These are phyloP conservation scores for Clonostachys rosea DNA, from an alignment of 2,329 filamentous ascomycete species.

Conservation along the genomic window DNA sequence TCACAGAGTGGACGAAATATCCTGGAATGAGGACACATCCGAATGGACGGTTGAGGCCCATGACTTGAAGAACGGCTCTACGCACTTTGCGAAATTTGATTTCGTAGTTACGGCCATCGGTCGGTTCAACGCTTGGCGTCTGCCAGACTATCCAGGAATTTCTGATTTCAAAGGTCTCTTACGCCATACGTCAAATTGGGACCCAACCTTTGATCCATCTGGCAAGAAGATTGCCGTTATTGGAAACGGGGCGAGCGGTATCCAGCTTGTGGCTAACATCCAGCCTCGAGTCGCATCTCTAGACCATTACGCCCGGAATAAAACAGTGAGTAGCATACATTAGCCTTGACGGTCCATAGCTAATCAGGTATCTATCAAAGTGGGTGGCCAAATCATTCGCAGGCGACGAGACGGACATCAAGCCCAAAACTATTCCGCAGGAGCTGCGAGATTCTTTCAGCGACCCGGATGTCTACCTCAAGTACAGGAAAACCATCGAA, in stretches of 20 bases:
- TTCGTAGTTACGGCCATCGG: no score
- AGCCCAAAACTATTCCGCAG: conserved; percentile 46
- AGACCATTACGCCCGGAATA: conserved; percentile 30
- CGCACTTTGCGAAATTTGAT: no score
- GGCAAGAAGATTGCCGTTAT: conserved; percentile 22
- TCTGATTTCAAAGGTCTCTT: no score
- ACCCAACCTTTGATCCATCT: no score
- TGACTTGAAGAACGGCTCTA: not conserved
- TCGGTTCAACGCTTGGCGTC: no score
- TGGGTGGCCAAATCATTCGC: conserved; percentile 46
- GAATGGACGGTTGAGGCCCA: no score
- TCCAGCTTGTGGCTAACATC: conserved; percentile 20
- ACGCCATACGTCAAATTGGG: no score
- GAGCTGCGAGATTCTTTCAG: conserved; percentile 38
- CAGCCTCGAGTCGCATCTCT: conserved; percentile 24
- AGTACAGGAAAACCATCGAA: conserved; percentile 38
- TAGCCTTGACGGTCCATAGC: conserved; percentile 17
- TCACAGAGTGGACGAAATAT: no score
- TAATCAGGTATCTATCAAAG: conserved; percentile 35
- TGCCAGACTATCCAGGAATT: no score
- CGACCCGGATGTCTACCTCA: conserved; percentile 34
- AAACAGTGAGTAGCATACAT: conserved; percentile 28
- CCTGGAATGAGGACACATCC: no score
- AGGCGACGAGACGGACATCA: conserved; percentile 51
- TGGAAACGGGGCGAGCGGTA: conserved; percentile 21